Evolutionary conservation across 148 eudicot species (phyloP).

Genomic region (Camellia granthamiana): DNA sequence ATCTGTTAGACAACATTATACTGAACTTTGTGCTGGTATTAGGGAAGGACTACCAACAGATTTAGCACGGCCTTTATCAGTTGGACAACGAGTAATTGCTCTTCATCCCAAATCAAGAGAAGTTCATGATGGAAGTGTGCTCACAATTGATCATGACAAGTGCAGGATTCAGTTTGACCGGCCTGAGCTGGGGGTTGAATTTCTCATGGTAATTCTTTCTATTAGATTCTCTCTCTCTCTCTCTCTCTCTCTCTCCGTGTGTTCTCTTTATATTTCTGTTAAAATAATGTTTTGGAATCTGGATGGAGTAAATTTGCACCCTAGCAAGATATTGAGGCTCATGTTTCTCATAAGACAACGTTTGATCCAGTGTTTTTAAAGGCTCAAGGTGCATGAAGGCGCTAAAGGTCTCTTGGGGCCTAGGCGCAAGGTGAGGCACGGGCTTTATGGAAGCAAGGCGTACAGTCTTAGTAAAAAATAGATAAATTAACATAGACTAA

Average conservation of each 20-base stretch:
- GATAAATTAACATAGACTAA: too few relatives aligned
- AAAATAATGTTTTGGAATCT: too few relatives aligned
- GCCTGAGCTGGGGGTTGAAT: slow-evolving; percentile 96
- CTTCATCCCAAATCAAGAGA: slow-evolving; percentile 94
- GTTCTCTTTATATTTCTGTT: too few relatives aligned
- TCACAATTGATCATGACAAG: slow-evolving; percentile 78
- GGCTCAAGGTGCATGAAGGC: too few relatives aligned
- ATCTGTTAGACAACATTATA: slow-evolving; percentile 82
- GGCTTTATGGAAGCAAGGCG: too few relatives aligned
- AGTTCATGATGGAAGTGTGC: slow-evolving; percentile 81
- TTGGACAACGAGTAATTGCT: slow-evolving; percentile 91
- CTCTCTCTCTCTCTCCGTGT: background rate
- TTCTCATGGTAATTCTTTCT: slow-evolving; percentile 61
- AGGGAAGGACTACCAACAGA: slow-evolving; percentile 92
- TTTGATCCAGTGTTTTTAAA: background rate
- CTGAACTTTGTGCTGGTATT: slow-evolving; percentile 79
- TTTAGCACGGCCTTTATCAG: slow-evolving; percentile 87
- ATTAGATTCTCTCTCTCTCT: background rate
- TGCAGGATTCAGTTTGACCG: slow-evolving; percentile 92
- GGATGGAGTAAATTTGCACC: too few relatives aligned
- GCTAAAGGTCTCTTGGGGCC: too few relatives aligned
- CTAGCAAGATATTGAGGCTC: background rate
- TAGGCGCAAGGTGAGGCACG: too few relatives aligned
- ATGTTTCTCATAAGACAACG: background rate
- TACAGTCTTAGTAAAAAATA: too few relatives aligned